phyloP scores from a whole-genome alignment of 1,139 yeast genomes.

The Hemisphaericaspora lyxosophila region DNA sequence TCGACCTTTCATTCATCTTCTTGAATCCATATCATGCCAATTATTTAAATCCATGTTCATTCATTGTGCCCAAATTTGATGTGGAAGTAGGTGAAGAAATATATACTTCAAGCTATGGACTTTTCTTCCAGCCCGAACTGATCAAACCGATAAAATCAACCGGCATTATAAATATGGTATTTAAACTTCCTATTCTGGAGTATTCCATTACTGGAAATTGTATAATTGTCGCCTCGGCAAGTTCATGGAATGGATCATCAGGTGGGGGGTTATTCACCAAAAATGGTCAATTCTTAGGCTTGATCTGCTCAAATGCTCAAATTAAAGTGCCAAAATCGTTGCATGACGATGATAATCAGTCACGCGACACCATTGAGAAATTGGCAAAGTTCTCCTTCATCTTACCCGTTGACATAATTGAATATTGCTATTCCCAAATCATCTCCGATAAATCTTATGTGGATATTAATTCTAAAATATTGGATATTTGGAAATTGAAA shows the following conservation, averaged over 20 bases:
- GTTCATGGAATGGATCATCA: constrained; percentile 78
- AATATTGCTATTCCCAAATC: constrained; percentile 17
- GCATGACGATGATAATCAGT: background rate
- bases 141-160: constrained; percentile 43
- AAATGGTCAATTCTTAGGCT: constrained; percentile 43
- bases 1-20: constrained; percentile 40
- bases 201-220: constrained; percentile 16
- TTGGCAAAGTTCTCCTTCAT: constrained; percentile 28
- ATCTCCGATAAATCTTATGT: constrained; percentile 5
- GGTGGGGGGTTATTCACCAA: constrained; percentile 62
- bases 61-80: constrained; percentile 4
- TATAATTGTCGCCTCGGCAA: constrained; percentile 54
- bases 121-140: constrained; percentile 33
- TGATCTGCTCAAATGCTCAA: constrained; percentile 64
- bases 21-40: constrained; percentile 14
- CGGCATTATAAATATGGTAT: constrained; percentile 42
- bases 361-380: constrained; percentile 22
- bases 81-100: constrained; percentile 37
- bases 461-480: constrained; percentile 18
- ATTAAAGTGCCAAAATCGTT: constrained; percentile 22
- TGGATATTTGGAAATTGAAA: constrained; percentile 26
- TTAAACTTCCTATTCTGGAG: constrained; percentile 15
- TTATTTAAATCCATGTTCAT: background rate
- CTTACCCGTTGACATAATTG: constrained; percentile 29
- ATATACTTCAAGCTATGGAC: constrained; percentile 57